These are phyloP conservation scores for Lichtheimia ramosa DNA, from an alignment of 371 early-diverging fungal genomes.

Conservation along the genomic window DNA sequence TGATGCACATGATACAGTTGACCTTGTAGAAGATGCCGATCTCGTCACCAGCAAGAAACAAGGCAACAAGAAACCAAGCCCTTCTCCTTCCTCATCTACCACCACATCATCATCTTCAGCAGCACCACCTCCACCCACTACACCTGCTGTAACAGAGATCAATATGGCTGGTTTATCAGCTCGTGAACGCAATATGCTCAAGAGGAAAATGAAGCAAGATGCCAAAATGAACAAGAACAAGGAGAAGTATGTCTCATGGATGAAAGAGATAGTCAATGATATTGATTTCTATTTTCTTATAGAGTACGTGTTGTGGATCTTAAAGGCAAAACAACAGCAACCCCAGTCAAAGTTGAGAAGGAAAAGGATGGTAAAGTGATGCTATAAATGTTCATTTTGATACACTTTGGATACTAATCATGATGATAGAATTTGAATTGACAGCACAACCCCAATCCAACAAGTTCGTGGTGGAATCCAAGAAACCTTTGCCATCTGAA, in stretches of 20 bases:
- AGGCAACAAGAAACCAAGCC: conserved; percentile 15
- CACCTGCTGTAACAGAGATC: conserved; percentile 52
- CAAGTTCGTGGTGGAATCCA: conserved; percentile 77
- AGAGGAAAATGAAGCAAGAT: conserved; percentile 84
- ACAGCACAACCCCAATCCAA: conserved; percentile 72
- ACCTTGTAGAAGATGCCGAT: conserved; percentile 71
- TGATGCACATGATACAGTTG: conserved; percentile 49
- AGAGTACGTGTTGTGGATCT: conserved; percentile 53
- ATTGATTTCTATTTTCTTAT: not conserved
- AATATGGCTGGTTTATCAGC: conserved; percentile 87
- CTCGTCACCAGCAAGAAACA: conserved; percentile 25
- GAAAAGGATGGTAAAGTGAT: conserved; percentile 39
- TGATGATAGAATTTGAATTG: conserved; percentile 49
- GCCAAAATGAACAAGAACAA: conserved; percentile 74
- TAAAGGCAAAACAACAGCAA: conserved; percentile 41
- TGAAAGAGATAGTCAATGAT: not conserved
- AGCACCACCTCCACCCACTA: conserved; percentile 21
- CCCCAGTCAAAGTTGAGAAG: conserved; percentile 45
- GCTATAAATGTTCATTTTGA: not conserved
- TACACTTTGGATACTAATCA: not conserved
- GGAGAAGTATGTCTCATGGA: conserved; percentile 62
- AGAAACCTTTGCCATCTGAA: conserved; percentile 38
- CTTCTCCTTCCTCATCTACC: conserved; percentile 14
- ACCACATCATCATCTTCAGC: conserved; percentile 30
- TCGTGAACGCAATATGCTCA: conserved; percentile 85